A percentile compares a stretch with the other conserved stretches of the same genome.
phyloP scores from a whole-genome alignment of 116 monocot species.

The Posidonia oceanica region DNA sequence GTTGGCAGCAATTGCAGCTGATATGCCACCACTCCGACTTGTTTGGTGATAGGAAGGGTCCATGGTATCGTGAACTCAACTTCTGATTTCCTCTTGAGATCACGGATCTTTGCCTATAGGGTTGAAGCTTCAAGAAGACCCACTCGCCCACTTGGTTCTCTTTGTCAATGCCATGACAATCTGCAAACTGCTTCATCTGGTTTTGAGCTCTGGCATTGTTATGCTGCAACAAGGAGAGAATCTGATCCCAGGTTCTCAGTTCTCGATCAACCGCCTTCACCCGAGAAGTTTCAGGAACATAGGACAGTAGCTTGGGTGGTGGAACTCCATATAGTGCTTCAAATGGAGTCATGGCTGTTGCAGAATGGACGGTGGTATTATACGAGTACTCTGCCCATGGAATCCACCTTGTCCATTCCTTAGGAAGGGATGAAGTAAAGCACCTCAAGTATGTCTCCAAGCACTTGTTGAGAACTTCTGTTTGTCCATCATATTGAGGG shows the following conservation, averaged over 20 bases:
- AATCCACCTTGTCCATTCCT: conserved; percentile 1
- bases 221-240: no score
- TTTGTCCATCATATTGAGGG: conserved; percentile 18
- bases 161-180: not conserved
- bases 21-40: not conserved
- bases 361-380: not conserved
- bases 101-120: no score
- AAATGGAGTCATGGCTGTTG: not conserved
- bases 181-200: no score
- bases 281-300: not conserved
- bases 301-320: not conserved
- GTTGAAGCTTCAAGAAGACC: not conserved
- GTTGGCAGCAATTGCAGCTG: not conserved
- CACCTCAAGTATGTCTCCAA: conserved; percentile 3
- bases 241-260: no score
- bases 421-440: not conserved
- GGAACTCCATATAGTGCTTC: not conserved
- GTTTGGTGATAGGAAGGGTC: not conserved
- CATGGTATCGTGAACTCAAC: no score
- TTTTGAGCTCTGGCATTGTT: no score
- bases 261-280: not conserved
- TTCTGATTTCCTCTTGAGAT: no score
- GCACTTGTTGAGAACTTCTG: not conserved
- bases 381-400: conserved; percentile 5
- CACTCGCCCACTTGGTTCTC: not conserved